A percentile compares a stretch with the other conserved stretches of the same genome.
Evolutionary conservation across 1,139 yeast species (phyloP).

Genomic region (Pichia sp.): DNA sequence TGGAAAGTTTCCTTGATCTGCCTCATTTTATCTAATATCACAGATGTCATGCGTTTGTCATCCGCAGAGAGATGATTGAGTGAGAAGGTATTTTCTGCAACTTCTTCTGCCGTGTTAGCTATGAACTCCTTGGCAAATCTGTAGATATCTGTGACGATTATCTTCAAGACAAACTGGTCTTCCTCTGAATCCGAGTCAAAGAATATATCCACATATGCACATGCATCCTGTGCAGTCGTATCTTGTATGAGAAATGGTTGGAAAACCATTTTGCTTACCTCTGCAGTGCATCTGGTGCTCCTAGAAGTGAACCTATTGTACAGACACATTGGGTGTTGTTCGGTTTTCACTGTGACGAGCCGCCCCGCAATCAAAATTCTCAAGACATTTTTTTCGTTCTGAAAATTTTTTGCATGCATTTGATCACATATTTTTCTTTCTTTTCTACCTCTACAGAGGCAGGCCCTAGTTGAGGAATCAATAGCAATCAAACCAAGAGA

Average conservation of each 20-base stretch:
- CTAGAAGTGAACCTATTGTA: neutral
- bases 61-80: conserved; percentile 6
- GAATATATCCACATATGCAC: neutral
- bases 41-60: neutral
- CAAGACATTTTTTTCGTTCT: neutral
- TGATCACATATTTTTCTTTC: neutral
- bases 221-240: neutral
- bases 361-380: neutral
- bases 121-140: conserved; percentile 1
- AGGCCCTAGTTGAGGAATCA: neutral
- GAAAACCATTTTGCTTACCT: neutral
- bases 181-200: neutral
- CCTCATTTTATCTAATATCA: neutral
- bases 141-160: neutral
- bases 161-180: neutral
- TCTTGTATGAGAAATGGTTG: neutral
- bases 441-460: neutral
- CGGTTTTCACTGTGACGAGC: neutral
- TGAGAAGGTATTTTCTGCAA: conserved; percentile 1
- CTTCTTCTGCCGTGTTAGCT: neutral
- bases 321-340: neutral
- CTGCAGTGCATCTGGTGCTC: neutral
- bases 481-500: neutral
- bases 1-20: neutral
- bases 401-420: conserved; percentile 1